Evolutionary conservation across 2,329 filamentous ascomycete species (phyloP), one percentile per base, ranked within the genome.

Genomic region (Alternaria novae-zelandiae): DNA sequence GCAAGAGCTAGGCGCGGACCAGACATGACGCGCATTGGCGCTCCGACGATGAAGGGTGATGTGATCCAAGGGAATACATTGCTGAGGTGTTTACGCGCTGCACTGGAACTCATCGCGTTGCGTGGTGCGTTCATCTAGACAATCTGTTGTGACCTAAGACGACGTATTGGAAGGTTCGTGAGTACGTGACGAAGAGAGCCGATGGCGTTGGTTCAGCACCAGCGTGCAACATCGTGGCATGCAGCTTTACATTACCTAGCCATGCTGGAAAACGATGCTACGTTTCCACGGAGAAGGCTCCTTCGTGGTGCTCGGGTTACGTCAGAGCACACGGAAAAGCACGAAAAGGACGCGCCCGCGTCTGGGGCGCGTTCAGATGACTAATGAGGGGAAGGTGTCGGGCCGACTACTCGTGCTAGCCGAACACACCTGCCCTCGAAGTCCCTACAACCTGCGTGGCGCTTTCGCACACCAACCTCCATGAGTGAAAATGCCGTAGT

Each of bases 1-100:
- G 87, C 84, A 20, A 87, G 78, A 9, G 89, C 87, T 2, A 92
- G 83, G 1, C 68, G 82, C 68, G 73, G 84, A 74, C 72, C 84
- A 73, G 83, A 81, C 59, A 91, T 86, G 44, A 87, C 82, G 57
- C 88, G 85, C 90, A 93, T 92, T 0, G 90, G 90, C 2, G 88
- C 90, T 30, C 82, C 82, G 53, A 84, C 81, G 44, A 92, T 83
- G 30, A 91, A 77, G 9, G 88, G 88, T 5, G 76, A 56, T 21
- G 77, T 74, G 3, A 81, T 82, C 87, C 88, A 90, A 59, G 87
- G 86, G 70, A 70, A 69, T 21, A 41, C 20, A 25, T 61, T 55
- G 44, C 23, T 17, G 13, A 65, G n/a, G 21, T 46, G 55, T 12
- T n/a, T 15, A 21, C 45, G 32, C 6, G 20, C 41, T 30, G 44